Percentiles rank a stretch among this genome's conserved stretches.
These are phyloP conservation scores for Prinsepia uniflora DNA, from an alignment of 306 rosid genomes.

Conservation along the genomic window DNA sequence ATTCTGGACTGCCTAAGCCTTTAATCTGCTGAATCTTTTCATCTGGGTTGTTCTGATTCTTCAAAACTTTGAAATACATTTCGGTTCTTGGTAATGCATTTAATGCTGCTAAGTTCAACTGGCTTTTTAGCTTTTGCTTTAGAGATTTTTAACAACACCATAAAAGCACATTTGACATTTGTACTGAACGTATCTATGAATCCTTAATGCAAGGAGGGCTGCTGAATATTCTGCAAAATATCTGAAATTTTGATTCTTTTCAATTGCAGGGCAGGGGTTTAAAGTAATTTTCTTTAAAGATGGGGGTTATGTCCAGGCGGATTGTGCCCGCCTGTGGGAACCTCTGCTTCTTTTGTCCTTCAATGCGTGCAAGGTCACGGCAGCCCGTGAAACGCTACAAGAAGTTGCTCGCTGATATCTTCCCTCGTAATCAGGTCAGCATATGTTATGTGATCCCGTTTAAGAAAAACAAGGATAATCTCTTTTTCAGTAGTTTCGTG, in stretches of 20 bases:
- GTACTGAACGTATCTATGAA: neutral
- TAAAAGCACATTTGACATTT: neutral
- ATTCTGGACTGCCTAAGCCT: neutral
- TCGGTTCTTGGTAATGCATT: neutral
- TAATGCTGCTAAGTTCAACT: constrained; percentile 28
- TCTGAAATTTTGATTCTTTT: constrained; percentile 24
- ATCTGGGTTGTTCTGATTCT: constrained; percentile 1
- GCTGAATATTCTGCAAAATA: constrained; percentile 3
- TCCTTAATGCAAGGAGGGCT: neutral
- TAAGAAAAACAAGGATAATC: neutral
- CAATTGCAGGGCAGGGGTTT: constrained; percentile 33
- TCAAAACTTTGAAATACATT: constrained; percentile 3
- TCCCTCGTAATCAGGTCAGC: constrained; percentile 78
- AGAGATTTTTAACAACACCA: constrained; percentile 4
- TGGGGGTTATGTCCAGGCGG: constrained; percentile 99
- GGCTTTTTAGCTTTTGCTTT: constrained; percentile 12
- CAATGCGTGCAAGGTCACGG: constrained; percentile 85
- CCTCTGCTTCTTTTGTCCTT: constrained; percentile 86
- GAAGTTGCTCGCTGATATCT: constrained; percentile 74
- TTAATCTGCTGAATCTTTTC: constrained; percentile 11
- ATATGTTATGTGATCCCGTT: neutral
- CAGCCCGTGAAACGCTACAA: constrained; percentile 95
- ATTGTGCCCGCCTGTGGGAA: constrained; percentile 88
- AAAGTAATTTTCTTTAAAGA: constrained; percentile 28
- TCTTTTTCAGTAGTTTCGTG: neutral